These are phyloP conservation scores for Penicillium roqueforti DNA, from an alignment of 495 filamentous ascomycete species.

Conservation along the genomic window DNA sequence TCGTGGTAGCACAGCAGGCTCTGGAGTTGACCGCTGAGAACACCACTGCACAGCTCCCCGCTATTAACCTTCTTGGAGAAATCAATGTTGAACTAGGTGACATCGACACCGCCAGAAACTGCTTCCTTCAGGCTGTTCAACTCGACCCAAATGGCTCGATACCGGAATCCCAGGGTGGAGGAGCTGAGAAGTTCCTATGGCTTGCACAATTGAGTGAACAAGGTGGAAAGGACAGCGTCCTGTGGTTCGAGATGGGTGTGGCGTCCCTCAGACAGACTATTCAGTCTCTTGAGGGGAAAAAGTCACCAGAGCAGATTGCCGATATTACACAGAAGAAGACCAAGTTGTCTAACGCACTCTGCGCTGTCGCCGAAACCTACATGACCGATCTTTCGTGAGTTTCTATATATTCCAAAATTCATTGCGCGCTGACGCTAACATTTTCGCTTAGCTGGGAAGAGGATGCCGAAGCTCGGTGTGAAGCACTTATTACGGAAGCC, in stretches of 20 bases:
- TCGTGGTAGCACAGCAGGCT: slow-evolving; percentile 59
- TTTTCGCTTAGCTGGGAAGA: slow-evolving; percentile 65
- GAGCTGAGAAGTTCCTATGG: slow-evolving; percentile 93
- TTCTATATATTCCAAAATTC: background rate
- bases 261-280: slow-evolving; percentile 63
- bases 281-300: slow-evolving; percentile 44
- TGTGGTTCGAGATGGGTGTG: slow-evolving; percentile 83
- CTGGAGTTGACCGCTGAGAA: slow-evolving; percentile 45
- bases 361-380: slow-evolving; percentile 87
- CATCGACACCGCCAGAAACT: slow-evolving; percentile 60
- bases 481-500: slow-evolving; percentile 81
- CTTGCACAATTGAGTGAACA: slow-evolving; percentile 87
- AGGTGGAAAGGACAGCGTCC: slow-evolving; percentile 77
- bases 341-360: slow-evolving; percentile 81
- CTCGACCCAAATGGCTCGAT: slow-evolving; percentile 67
- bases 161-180: slow-evolving; percentile 63
- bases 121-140: slow-evolving; percentile 64
- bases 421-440: slow-evolving; percentile 4
- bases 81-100: slow-evolving; percentile 83
- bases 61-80: slow-evolving; percentile 76
- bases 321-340: slow-evolving; percentile 62
- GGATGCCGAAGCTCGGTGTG: slow-evolving; percentile 81
- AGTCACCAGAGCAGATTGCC: slow-evolving; percentile 36
- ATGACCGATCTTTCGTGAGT: slow-evolving; percentile 87
- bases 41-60: slow-evolving; percentile 49